Evolutionary conservation across 192 early-diverging fungal species (phyloP).

Genomic region (Coemansia sp.): DNA sequence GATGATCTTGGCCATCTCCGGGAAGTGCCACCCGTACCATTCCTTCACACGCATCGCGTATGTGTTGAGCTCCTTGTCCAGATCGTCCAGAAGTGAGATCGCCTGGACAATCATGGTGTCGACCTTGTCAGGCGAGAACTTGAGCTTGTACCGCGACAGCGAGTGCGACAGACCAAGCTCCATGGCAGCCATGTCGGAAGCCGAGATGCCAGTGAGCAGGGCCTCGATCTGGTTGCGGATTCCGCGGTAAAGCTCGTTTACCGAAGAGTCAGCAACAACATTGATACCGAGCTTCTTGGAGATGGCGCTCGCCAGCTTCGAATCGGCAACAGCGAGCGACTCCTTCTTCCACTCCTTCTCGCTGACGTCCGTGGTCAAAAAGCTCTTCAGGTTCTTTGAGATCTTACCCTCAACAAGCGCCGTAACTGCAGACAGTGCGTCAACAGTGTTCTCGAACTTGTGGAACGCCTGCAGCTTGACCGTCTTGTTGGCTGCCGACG

Average conservation of each 20-base stretch:
- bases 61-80: constrained; percentile 99
- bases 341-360: constrained; percentile 93
- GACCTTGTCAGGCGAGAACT: constrained; percentile 99
- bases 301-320: constrained; percentile 86
- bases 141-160: constrained; percentile 98
- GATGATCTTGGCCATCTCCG: constrained; percentile 96
- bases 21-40: constrained; percentile 99
- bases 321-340: constrained; percentile 86
- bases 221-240: constrained; percentile 93
- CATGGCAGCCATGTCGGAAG: constrained; percentile 93
- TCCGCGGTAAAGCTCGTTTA: constrained; percentile 93
- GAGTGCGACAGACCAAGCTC: constrained; percentile 98
- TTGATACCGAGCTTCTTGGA: constrained; percentile 87
- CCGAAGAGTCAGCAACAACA: constrained; percentile 80
- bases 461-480: constrained; percentile 94
- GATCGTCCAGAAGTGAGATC: constrained; percentile 94
- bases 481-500: constrained; percentile 87
- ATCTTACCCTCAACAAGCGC: constrained; percentile 96
- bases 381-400: constrained; percentile 91
- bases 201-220: constrained; percentile 83
- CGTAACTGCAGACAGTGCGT: constrained; percentile 95
- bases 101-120: constrained; percentile 99
- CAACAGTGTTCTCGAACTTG: constrained; percentile 98
- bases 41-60: constrained; percentile 98
- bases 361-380: constrained; percentile 81